Evolutionary conservation across 2,329 filamentous ascomycete genomes (phyloP).

Genomic region (Thelonectria discophora): DNA sequence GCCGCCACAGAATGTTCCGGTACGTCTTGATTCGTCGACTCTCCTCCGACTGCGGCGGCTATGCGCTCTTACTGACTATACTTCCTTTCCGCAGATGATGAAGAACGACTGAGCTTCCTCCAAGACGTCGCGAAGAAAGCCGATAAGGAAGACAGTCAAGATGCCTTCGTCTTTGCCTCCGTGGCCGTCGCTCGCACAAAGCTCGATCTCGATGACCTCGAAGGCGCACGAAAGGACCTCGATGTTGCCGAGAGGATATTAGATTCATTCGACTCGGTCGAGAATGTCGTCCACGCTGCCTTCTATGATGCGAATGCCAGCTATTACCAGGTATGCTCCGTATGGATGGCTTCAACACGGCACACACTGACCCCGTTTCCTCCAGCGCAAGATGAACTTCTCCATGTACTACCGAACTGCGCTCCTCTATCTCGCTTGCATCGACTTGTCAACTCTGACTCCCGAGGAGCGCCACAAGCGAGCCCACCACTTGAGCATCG

Average conservation of each 20-base stretch:
- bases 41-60: conserved; percentile 20
- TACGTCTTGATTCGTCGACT: conserved; percentile 49
- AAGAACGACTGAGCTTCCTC: conserved; percentile 87
- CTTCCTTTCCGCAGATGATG: conserved; percentile 69
- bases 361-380: conserved; percentile 12
- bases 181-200: conserved; percentile 90
- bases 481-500: conserved; percentile 92
- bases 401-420: conserved; percentile 97
- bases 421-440: conserved; percentile 95
- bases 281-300: conserved; percentile 92
- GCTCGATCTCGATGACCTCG: conserved; percentile 79
- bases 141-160: conserved; percentile 90
- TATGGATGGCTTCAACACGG: background rate
- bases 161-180: conserved; percentile 93
- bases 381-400: conserved; percentile 81
- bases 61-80: conserved; percentile 21
- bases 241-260: conserved; percentile 88
- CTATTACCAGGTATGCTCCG: conserved; percentile 79
- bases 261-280: conserved; percentile 92
- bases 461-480: conserved; percentile 79
- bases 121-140: conserved; percentile 86
- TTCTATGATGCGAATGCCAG: conserved; percentile 96
- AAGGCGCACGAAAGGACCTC: conserved; percentile 86
- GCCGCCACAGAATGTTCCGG: conserved; percentile 86
- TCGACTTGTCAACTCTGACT: conserved; percentile 80